Base-by-base conservation (phyloP, 257 asterid species). In the Oldenlandia corymbosa region DNA sequence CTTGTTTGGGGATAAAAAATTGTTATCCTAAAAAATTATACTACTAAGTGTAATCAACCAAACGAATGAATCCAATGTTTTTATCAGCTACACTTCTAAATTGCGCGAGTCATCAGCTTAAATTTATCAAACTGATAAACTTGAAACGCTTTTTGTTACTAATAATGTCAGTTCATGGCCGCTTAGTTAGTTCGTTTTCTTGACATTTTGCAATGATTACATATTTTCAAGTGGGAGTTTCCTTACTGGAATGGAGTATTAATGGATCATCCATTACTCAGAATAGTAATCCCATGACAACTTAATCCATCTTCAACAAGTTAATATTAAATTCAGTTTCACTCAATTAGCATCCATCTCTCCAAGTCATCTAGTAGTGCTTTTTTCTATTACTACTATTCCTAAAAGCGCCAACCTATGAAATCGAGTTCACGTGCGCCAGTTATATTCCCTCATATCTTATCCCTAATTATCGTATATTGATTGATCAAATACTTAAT, bases 181-280 rank as follows among this genome's bases (percentile, higher is more conserved):
- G 11, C n/a, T 13, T 41, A 23, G 5, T 34, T 20, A 36, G 10
- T 20, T 36, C 46, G 17, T 41, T 47, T 31, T 71, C 16, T 27
- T 30, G 26, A 39, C n/a, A n/a, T n/a, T n/a, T 58, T 26, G 14
- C 48, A 50, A 73, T 68, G 53, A 50, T 60, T 46, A 67, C 2
- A 42, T 43, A 2, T 18, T 30, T 50, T 58, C 13, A 7, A 51
- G 68, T 60, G 65, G 69, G 50, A 21, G 32, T 55, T 63, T 37
- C 14, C 5, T 27, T 18, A 42, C 60, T 27, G 37, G 43, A 62
- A 42, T 54, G 45, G 60, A 27, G 58, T 41, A n/a, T n/a, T n/a
- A 28, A 68, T 60, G 65, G 74, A 12, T 51, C 26, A 17, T 45
- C 51, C 54, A 42, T 53, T 54, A 58, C 27, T 45, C 69, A 51